phyloP scores from a whole-genome alignment of 2,329 filamentous ascomycete genomes.

The Trichoderma sp. region DNA sequence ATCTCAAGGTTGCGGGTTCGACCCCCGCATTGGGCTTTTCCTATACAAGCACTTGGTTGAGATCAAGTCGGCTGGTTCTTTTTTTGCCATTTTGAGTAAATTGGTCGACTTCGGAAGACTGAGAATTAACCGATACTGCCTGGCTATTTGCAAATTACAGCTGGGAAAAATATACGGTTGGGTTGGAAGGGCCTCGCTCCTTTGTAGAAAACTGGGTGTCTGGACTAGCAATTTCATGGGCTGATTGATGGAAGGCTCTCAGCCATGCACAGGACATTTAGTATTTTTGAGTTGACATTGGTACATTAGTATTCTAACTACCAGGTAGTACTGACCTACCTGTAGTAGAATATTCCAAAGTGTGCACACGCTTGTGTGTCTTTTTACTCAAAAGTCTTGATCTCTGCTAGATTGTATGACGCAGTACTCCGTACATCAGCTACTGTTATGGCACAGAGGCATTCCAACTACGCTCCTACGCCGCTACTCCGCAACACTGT shows the following conservation, averaged over 20 bases:
- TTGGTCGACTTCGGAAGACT: not conserved
- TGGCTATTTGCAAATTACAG: not conserved
- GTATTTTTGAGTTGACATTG: not conserved
- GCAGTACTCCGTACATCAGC: not conserved
- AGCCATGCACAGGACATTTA: not conserved
- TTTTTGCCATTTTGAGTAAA: not conserved
- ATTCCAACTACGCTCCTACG: not conserved
- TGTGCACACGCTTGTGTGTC: not conserved
- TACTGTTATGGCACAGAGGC: not conserved
- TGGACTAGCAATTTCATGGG: not conserved
- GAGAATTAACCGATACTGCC: not conserved
- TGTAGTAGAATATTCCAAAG: not conserved
- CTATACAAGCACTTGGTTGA: constrained; percentile 27
- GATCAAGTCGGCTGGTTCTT: not conserved
- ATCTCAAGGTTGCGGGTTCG: constrained; percentile 56
- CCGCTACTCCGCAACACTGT: rapidly evolving
- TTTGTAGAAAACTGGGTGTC: not conserved
- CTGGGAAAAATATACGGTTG: not conserved
- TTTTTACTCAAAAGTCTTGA: not conserved
- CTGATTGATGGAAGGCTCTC: no score
- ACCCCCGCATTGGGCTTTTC: constrained; percentile 43
- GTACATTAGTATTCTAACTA: not conserved
- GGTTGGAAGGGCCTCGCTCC: not conserved
- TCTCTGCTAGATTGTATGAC: not conserved
- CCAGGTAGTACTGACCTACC: no score